Conservation (phyloP, 2,329 filamentous ascomycete genomes). For the Cladosporium sp. region DNA sequence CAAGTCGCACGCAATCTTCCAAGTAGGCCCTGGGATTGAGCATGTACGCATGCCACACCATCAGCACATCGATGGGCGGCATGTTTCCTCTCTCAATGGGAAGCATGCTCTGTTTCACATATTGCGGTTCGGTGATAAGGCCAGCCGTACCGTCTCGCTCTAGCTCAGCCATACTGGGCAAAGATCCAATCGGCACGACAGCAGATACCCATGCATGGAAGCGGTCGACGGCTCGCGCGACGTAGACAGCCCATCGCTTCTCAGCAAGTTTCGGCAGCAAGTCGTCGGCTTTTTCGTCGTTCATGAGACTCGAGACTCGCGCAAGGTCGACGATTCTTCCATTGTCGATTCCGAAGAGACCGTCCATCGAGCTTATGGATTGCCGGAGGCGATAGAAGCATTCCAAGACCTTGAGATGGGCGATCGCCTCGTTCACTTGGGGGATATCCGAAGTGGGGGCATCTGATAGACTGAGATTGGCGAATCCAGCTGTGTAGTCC, state of each 20-base stretch:
- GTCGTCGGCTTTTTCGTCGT: constrained; percentile 26
- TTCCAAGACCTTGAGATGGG: constrained; percentile 68
- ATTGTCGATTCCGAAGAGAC: constrained; percentile 58
- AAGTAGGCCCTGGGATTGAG: constrained; percentile 70
- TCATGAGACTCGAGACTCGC: neutral
- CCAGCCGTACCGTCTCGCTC: neutral
- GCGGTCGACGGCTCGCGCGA: constrained; percentile 62
- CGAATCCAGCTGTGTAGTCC: constrained; percentile 27
- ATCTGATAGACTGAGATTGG: constrained; percentile 29
- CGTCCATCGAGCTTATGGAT: constrained; percentile 60
- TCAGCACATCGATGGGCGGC: constrained; percentile 58
- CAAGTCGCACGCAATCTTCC: constrained; percentile 64
- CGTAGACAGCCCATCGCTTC: constrained; percentile 69
- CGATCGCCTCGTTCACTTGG: constrained; percentile 56
- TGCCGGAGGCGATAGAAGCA: constrained; percentile 64
- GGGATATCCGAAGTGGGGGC: constrained; percentile 31
- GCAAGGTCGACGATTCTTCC: constrained; percentile 29
- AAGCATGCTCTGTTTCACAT: neutral
- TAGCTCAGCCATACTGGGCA: constrained; percentile 26
- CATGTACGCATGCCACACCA: constrained; percentile 77
- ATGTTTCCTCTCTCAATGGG: constrained; percentile 7
- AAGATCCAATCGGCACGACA: constrained; percentile 33
- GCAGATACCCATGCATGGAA: constrained; percentile 62
- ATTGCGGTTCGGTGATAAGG: neutral
- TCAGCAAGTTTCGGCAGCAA: constrained; percentile 55